phyloP scores from a whole-genome alignment of 495 filamentous ascomycete species.

The Aspergillus cavernicola region DNA sequence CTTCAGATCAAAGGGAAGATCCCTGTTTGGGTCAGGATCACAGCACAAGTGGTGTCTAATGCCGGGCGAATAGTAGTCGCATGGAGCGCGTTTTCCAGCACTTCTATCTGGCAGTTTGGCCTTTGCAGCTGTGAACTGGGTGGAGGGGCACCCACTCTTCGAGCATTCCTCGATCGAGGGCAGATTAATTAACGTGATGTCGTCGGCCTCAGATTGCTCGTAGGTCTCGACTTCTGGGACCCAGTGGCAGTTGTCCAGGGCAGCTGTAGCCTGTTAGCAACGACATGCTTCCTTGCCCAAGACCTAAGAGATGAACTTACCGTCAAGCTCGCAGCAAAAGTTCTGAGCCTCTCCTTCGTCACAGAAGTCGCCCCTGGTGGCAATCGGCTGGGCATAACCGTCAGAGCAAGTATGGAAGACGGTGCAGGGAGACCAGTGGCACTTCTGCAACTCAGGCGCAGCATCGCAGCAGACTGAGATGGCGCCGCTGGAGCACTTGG shows the following conservation, averaged over 20 bases:
- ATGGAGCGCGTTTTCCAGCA: background rate
- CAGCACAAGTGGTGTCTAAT: background rate
- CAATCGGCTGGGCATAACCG: background rate
- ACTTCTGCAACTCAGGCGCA: background rate
- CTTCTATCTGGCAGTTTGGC: background rate
- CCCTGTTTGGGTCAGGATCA: background rate
- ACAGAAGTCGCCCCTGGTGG: background rate
- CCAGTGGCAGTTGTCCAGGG: background rate
- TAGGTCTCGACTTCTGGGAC: background rate
- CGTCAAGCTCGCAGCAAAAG: background rate
- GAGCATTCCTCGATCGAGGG: background rate
- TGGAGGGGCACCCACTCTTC: background rate
- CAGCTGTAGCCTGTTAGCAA: too few relatives aligned
- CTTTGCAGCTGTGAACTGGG: conserved; percentile 3
- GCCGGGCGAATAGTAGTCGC: background rate
- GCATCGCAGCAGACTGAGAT: background rate
- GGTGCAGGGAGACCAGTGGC: background rate
- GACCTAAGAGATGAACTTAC: background rate
- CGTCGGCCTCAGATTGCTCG: background rate
- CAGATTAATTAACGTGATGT: background rate
- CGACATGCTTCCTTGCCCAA: background rate
- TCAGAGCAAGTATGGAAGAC: background rate
- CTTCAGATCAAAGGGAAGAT: background rate
- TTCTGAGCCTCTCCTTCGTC: background rate
- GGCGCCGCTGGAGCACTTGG: background rate